Evolutionary conservation across 2,329 filamentous ascomycete species (phyloP).

Genomic region (Didymella lethalis): DNA sequence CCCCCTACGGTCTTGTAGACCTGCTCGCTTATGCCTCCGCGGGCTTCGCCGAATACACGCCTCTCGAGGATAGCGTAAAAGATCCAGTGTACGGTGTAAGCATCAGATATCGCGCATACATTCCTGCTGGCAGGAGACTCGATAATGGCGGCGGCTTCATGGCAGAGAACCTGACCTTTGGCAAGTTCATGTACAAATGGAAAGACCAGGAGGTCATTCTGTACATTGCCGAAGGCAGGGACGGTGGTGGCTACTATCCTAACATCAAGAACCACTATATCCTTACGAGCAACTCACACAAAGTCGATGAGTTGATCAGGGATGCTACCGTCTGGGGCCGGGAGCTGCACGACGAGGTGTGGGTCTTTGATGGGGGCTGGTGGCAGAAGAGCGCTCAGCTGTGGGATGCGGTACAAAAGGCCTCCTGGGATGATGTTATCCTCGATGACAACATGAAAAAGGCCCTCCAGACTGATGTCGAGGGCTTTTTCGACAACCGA

Average conservation of each 20-base stretch:
- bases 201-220: conserved; percentile 54
- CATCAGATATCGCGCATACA: conserved; percentile 51
- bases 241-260: conserved; percentile 49
- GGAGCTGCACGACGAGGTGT: conserved; percentile 69
- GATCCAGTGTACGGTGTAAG: conserved; percentile 45
- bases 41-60: conserved; percentile 52
- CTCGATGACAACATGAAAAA: conserved; percentile 71
- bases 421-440: conserved; percentile 72
- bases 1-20: conserved; percentile 45
- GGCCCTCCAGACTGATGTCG: conserved; percentile 68
- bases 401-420: conserved; percentile 58
- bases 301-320: conserved; percentile 61
- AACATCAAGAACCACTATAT: conserved; percentile 53
- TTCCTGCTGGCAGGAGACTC: conserved; percentile 51
- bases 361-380: conserved; percentile 69
- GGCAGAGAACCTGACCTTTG: conserved; percentile 52
- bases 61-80: conserved; percentile 53
- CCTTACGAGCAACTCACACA: conserved; percentile 47
- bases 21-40: conserved; percentile 55
- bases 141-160: conserved; percentile 48
- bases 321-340: conserved; percentile 63
- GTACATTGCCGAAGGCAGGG: conserved; percentile 53
- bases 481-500: conserved; percentile 68
- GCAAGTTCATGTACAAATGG: conserved; percentile 58
- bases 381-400: conserved; percentile 71